Conservation (phyloP, 2,329 filamentous ascomycete species). For the Tolypocladium ovalisporum region DNA sequence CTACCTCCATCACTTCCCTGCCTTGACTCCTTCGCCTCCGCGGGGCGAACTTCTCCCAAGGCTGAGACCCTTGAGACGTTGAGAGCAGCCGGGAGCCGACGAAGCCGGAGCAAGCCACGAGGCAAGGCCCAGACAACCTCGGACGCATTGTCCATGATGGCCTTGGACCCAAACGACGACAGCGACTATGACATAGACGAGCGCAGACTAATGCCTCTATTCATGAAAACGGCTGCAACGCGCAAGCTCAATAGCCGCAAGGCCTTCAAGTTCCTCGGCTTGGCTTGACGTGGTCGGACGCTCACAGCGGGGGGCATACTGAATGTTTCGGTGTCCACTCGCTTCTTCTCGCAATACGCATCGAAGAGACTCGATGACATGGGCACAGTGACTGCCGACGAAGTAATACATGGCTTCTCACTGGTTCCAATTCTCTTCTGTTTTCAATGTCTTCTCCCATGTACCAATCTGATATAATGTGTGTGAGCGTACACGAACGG, state of each 20-base stretch:
- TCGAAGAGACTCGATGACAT: background rate
- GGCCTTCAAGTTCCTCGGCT: conserved; percentile 41
- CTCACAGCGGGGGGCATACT: background rate
- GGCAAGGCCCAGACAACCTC: conserved; percentile 7
- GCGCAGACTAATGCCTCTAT: conserved; percentile 41
- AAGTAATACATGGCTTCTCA: background rate
- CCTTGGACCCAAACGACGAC: conserved; percentile 26
- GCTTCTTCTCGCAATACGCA: background rate
- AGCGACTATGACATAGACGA: conserved; percentile 36
- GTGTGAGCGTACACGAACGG: background rate
- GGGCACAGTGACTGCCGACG: conserved; percentile 1
- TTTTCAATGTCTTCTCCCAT: background rate
- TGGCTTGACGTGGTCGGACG: conserved; percentile 19
- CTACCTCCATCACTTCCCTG: background rate
- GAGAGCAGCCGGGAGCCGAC: conserved; percentile 18
- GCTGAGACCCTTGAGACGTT: conserved; percentile 14
- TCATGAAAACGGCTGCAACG: conserved; percentile 21
- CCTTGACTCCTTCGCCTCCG: conserved; percentile 3
- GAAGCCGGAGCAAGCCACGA: conserved; percentile 16
- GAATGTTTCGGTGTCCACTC: background rate
- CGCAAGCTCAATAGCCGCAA: conserved; percentile 35
- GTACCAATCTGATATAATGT: background rate
- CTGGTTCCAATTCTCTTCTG: background rate
- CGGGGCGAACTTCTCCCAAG: conserved; percentile 4
- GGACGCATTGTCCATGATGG: conserved; percentile 20